These are phyloP conservation scores for Rhizophagus sp. DNA, from an alignment of 192 early-diverging fungal species.

Conservation along the genomic window DNA sequence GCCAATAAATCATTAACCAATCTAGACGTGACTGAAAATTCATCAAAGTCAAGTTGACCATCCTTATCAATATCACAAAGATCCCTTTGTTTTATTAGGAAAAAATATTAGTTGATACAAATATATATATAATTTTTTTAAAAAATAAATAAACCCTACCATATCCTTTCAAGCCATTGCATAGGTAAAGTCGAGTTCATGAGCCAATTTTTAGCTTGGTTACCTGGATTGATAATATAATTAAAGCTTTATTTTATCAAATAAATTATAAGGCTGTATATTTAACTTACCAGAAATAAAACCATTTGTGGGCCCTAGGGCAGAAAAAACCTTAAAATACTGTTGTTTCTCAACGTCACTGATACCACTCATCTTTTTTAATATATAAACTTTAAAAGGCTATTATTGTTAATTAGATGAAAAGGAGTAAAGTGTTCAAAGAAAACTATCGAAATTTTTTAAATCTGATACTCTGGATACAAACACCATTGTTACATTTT, in stretches of 20 bases:
- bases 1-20: conserved; percentile 72
- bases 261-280: not conserved
- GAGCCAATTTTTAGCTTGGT: conserved; percentile 39
- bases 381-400: not conserved
- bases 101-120: not conserved
- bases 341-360: conserved; percentile 14
- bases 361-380: conserved; percentile 15
- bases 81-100: conserved; percentile 47
- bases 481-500: not conserved
- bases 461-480: not conserved
- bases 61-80: conserved; percentile 84
- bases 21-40: conserved; percentile 79
- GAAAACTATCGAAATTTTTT: not conserved
- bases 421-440: not conserved
- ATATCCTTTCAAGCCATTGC: conserved; percentile 45
- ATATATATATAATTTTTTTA: not conserved
- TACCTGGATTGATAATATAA: conserved; percentile 29
- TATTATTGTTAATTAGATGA: not conserved
- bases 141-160: conserved; percentile 33
- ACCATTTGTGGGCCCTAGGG: not conserved
- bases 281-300: not conserved
- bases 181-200: conserved; percentile 43
- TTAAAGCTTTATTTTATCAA: not conserved
- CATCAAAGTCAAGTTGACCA: conserved; percentile 80
- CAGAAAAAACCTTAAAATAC: conserved; percentile 22